Base-by-base conservation (phyloP, 2,329 filamentous ascomycete genomes). In the Aspergillus arachidicola region DNA sequence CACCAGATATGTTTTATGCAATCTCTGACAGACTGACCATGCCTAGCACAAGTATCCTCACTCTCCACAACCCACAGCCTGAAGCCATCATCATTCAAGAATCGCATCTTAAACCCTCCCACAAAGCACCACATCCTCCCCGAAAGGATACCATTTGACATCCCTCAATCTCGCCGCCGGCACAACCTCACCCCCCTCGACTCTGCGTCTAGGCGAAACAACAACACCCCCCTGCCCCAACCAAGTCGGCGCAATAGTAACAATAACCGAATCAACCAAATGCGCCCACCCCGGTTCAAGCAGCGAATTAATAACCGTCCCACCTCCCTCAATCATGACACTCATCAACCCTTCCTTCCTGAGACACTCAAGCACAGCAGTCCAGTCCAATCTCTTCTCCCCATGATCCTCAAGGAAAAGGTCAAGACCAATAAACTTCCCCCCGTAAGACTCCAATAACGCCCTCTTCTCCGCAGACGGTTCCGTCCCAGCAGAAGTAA, bases 251-350 rank as follows among this genome's bases (percentile, higher is more conserved):
- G 94, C 93, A 72, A 97, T 89, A 0, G 94, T 97, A 55, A 97
- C 83, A 72, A 97, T 91, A 51, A 97, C 89, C 3, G 89, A 89
- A 72, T 91, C 85, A 30, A 96, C 81, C 5, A 93, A 76, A 4
- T 71, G 64, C 36, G 86, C 82, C 66, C 86, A 85, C 1, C 75
- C 75, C 1, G 85, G 81, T 30, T 83, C 80, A 9, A 97, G 82
- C 5, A 97, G 79, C 2, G 89, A 87, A 72, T 95, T 95, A 74
- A 97, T 96, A 34, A 97, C 87, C 16, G 83, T 80, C 0, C 86
- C 93, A 3, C 94, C 94, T 0, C 94, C 94, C 74, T 97, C 94
- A 46, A 97, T 84, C 94, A 97, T 97, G 58, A 97, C 82, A 73
- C 92, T 96, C 46, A 75, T 73, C 21, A 96, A 77, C 1, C 87